Percentiles rank a stretch among this genome's conserved stretches.
phyloP scores from a whole-genome alignment of 2,329 filamentous ascomycete species.

The Stemphylium beticola region DNA sequence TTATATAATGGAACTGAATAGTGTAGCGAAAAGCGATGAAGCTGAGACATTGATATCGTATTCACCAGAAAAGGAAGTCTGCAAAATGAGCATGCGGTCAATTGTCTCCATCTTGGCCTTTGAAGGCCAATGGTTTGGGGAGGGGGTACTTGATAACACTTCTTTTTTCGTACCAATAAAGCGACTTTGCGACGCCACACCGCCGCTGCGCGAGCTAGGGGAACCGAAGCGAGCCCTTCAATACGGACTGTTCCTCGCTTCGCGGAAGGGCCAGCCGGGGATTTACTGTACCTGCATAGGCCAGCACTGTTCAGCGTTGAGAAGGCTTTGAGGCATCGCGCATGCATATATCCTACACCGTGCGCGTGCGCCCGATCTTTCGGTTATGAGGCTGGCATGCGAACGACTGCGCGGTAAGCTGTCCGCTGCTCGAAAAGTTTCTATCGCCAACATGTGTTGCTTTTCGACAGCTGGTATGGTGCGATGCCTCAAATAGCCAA shows the following conservation, averaged over 20 bases:
- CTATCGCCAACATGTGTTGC: not conserved
- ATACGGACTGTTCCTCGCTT: no score
- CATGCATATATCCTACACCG: no score
- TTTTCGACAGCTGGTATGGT: not conserved
- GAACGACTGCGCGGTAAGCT: not conserved
- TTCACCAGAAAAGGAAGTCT: not conserved
- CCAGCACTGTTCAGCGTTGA: no score
- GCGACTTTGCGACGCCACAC: no score
- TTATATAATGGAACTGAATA: constrained; percentile 7
- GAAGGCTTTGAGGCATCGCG: no score
- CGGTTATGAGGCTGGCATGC: not conserved
- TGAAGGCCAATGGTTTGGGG: not conserved
- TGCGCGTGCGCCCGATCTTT: no score
- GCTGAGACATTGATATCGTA: constrained; percentile 3
- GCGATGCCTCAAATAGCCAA: not conserved
- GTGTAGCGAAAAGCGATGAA: constrained; percentile 1
- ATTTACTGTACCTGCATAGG: no score
- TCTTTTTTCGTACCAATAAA: no score
- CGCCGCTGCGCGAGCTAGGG: no score
- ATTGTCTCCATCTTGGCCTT: not conserved
- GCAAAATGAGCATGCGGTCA: not conserved
- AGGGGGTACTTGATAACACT: no score
- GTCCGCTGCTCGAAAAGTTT: not conserved
- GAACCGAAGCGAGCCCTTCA: no score
- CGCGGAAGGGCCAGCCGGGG: no score